Evolutionary conservation across 1,139 yeast species (phyloP), one percentile per base, ranked within the genome.

Genomic region (Entelexis sorbosivorans): DNA sequence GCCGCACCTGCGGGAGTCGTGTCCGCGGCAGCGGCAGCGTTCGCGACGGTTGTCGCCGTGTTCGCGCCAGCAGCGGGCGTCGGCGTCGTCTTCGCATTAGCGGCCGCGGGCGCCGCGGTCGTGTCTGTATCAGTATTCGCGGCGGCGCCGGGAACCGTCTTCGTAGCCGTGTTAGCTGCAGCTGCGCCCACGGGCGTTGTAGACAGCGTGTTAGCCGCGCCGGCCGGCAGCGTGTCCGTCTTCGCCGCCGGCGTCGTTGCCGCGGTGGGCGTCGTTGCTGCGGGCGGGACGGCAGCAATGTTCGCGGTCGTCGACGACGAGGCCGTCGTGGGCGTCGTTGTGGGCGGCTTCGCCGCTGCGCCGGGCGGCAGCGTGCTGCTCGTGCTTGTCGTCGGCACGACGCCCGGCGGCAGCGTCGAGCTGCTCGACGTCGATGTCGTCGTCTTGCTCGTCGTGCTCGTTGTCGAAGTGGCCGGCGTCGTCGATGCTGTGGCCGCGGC

Each of bases 121-220:
- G 36, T 34, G 7, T 22, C n/a, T 1, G 36, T 34, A 6, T 32
- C 16, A 7, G 17, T 9, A 1, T 13, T 14, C 13, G 34, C 31
- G 3, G 33, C 34, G 9, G 44, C 34, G 3, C 49, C 26, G 3
- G 45, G 14, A 6, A 44, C 20, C 8, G 52, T 42, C 8, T 48
- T 42, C 24, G 52, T 32, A 3, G 38, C 29, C 28, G 42, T 20
- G 11, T 22, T 38, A n/a, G n/a, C n/a, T 7, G 49, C 38, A 16
- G 47, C 45, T 16, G 46, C 38, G 11, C 50, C 42, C n/a, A 40
- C 47, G 14, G 52, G 47, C 2, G 51, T 50, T 28, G 48, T 28
- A 16, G 50, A 3, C 3, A 47, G 17, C 20, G n/a, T n/a, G n/a
- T 38, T 33, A 7, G 38, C 50, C 13, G 36, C 49, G 40, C 48